phyloP scores from a whole-genome alignment of 177 flowering plant genomes.

The Vitis hybrid region DNA sequence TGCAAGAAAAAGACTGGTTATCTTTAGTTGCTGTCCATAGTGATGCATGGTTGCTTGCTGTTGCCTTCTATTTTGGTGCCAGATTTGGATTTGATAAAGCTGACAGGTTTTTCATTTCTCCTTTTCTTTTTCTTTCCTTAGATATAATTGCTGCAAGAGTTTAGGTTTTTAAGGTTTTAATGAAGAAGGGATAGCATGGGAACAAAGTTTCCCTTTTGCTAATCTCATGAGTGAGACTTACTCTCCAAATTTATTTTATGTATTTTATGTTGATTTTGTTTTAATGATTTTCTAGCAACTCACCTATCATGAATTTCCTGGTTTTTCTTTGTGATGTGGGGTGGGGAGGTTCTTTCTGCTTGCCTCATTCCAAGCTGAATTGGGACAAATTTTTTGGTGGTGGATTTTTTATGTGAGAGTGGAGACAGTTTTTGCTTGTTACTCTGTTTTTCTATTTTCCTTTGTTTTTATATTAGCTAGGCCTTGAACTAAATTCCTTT shows the following conservation, averaged over 20 bases:
- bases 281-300: no score
- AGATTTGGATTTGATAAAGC: constrained; percentile 44
- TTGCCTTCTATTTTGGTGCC: constrained; percentile 42
- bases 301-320: no score
- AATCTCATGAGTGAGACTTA: no score
- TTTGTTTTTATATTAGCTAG: background rate
- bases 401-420: no score
- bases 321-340: no score
- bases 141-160: background rate
- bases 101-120: constrained; percentile 29
- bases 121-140: background rate
- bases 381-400: no score
- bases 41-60: constrained; percentile 49
- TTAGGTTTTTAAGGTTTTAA: background rate
- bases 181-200: no score
- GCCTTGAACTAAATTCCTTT: background rate
- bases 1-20: constrained; percentile 49
- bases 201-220: background rate
- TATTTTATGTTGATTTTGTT: no score
- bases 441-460: background rate
- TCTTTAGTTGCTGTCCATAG: constrained; percentile 49
- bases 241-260: no score
- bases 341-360: no score
- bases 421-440: no score
- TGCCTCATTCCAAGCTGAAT: no score